These are phyloP conservation scores for Fagus crenata DNA, from an alignment of 306 rosid species.

Conservation along the genomic window DNA sequence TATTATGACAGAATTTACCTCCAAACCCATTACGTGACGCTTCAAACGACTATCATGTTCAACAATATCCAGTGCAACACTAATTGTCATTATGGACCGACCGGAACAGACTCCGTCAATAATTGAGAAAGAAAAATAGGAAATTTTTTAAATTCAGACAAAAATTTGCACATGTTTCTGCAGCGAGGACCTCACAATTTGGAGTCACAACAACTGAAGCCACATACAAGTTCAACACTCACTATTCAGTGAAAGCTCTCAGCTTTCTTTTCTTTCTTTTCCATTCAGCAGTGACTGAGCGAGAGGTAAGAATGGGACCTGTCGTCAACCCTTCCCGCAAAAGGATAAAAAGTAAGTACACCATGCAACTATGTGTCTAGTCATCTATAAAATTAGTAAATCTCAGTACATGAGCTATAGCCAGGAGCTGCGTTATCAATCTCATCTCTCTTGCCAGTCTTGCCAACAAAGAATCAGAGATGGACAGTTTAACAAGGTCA, in stretches of 20 bases:
- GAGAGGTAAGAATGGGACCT: conserved; percentile 38
- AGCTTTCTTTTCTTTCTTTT: conserved; percentile 47
- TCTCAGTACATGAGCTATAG: conserved; percentile 26
- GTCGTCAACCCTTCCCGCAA: conserved; percentile 42
- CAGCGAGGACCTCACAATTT: conserved; percentile 28
- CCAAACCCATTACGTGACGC: too few species aligned
- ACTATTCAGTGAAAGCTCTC: conserved; percentile 43
- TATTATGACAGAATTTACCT: too few species aligned
- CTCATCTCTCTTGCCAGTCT: conserved; percentile 9
- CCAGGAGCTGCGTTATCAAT: conserved; percentile 24
- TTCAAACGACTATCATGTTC: too few species aligned
- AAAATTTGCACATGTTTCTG: conserved; percentile 9
- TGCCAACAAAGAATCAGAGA: too few species aligned
- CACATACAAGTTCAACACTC: conserved; percentile 41
- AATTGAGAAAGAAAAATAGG: too few species aligned
- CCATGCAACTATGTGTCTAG: conserved; percentile 29
- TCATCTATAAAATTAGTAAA: conserved; percentile 37
- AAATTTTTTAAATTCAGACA: not conserved
- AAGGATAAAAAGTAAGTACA: conserved; percentile 38
- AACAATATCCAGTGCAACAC: too few species aligned
- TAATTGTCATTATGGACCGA: too few species aligned
- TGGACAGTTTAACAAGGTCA: too few species aligned
- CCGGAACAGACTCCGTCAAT: too few species aligned
- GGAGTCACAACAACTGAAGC: conserved; percentile 33
- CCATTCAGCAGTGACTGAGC: conserved; percentile 45